Base-by-base conservation (phyloP, 2,329 filamentous ascomycete genomes). In the Cytospora mali region DNA sequence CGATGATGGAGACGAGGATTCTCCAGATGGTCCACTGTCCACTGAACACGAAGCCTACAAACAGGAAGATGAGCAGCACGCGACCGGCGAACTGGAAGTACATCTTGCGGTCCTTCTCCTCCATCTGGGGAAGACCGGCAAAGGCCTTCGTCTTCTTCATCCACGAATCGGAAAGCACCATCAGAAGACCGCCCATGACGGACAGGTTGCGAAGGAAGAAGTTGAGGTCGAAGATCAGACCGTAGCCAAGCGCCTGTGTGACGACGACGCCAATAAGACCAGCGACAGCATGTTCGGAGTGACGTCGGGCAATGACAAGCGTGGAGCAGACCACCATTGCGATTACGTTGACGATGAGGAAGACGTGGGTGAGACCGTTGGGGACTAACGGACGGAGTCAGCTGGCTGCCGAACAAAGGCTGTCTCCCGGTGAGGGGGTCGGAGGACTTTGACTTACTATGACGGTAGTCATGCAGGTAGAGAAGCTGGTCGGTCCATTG, bases 71-170 rank as follows among this genome's bases (percentile, higher is more conserved):
- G 71, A 99, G 84, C 68, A 99, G 84, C 39, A 99, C 92, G 70
- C 95, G 89, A 39, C 95, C 95, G 69, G 95, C 95, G 66, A 99
- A 89, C 86, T 98, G 95, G 80, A 99, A 96, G 84, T 99, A 99
- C 94, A 98, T 98, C 86, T 98, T 99, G 80, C 93, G 91, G 77
- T 99, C 95, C 87, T 98, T 98, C 84, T 99, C 95, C 75, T 98
- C 95, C 58, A 99, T 86, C 77, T 92, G 87, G 55, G 95, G 95
- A 58, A 99, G 85, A 54, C 95, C 95, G 54, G 95, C 95, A 66
- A 97, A 97, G 3, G 93, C 94, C 81, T 97, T 96, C 76, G 88
- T 91, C 87, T 98, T 98, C 79, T 93, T 90, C 68, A 97, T 93
- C 93, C 94, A 98, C 62, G 92, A 96, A 80, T 99, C 95, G 48